Conservation (phyloP, 352 stramenopile genomes). For the Globisporangium cylindrosporum region DNA sequence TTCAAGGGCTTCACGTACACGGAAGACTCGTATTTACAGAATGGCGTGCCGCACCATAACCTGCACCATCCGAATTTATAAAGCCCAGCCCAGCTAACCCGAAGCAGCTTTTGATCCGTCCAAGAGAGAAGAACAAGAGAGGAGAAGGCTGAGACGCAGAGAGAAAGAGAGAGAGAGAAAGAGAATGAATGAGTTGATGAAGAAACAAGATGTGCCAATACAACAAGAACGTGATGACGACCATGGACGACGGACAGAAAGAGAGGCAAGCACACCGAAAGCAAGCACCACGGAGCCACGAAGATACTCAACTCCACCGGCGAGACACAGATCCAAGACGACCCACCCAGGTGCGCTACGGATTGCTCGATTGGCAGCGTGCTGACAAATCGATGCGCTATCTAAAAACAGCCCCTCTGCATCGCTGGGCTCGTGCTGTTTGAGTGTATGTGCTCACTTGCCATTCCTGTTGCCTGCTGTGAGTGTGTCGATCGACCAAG, state of each 20-base stretch:
- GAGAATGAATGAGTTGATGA: not conserved
- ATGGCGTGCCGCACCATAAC: constrained; percentile 39
- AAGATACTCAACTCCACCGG: not conserved
- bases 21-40: constrained; percentile 75
- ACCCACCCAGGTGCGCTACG: too few species aligned
- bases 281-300: not conserved
- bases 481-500: not conserved
- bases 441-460: not conserved
- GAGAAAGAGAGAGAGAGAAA: not conserved
- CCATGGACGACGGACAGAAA: not conserved
- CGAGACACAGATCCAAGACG: not conserved
- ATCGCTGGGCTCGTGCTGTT: not conserved
- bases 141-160: not conserved
- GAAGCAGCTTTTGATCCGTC: not conserved
- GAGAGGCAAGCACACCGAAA: not conserved
- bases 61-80: constrained; percentile 45
- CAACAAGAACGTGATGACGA: not conserved
- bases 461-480: not conserved
- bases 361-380: too few species aligned
- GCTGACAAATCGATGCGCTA: too few species aligned
- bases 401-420: too few species aligned
- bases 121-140: not conserved
- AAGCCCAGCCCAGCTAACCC: constrained; percentile 8
- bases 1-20: constrained; percentile 88
- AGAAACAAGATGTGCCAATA: constrained; percentile 9